phyloP scores from a whole-genome alignment of 2,329 filamentous ascomycete species.

The Sclerotinia spermophila region DNA sequence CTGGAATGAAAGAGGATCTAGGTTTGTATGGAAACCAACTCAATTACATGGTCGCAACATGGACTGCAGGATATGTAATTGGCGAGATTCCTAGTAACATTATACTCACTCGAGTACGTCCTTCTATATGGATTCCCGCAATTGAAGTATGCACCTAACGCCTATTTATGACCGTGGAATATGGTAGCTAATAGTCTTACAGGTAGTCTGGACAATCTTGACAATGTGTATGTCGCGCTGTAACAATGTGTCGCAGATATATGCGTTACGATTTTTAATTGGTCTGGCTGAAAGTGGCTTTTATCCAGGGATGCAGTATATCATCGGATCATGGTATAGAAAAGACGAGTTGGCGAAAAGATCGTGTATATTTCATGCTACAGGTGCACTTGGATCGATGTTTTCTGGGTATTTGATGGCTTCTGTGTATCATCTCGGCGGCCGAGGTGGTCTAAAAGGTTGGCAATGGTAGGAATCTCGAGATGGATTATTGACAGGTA shows the following conservation, averaged over 20 bases:
- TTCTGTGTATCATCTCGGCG: slow-evolving; percentile 43
- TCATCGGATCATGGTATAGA: slow-evolving; percentile 56
- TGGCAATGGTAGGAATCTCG: slow-evolving; percentile 34
- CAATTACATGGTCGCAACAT: slow-evolving; percentile 22
- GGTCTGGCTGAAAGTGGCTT: slow-evolving; percentile 51
- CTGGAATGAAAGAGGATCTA: slow-evolving; percentile 47
- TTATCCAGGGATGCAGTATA: slow-evolving; percentile 50
- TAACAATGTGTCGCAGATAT: slow-evolving; percentile 36
- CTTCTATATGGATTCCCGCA: slow-evolving; percentile 16
- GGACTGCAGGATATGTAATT: slow-evolving; percentile 48
- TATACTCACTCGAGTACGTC: slow-evolving; percentile 42
- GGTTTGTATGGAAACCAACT: slow-evolving; percentile 49
- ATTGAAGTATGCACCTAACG: slow-evolving; percentile 1
- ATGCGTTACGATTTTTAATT: slow-evolving; percentile 40
- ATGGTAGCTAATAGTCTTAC: background rate
- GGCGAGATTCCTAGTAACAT: slow-evolving; percentile 50
- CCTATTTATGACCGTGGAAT: no score
- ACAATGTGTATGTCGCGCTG: slow-evolving; percentile 12
- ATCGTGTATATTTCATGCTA: slow-evolving; percentile 55
- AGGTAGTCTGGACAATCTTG: slow-evolving; percentile 16
- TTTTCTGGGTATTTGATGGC: slow-evolving; percentile 45
- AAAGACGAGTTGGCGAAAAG: slow-evolving; percentile 41
- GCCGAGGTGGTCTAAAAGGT: slow-evolving; percentile 38
- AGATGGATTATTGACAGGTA: background rate
- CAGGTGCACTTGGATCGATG: slow-evolving; percentile 50